Percentiles rank a stretch among this genome's conserved stretches.
These are phyloP conservation scores for Blastobotrys elegans DNA, from an alignment of 1,139 yeast species.

Conservation along the genomic window DNA sequence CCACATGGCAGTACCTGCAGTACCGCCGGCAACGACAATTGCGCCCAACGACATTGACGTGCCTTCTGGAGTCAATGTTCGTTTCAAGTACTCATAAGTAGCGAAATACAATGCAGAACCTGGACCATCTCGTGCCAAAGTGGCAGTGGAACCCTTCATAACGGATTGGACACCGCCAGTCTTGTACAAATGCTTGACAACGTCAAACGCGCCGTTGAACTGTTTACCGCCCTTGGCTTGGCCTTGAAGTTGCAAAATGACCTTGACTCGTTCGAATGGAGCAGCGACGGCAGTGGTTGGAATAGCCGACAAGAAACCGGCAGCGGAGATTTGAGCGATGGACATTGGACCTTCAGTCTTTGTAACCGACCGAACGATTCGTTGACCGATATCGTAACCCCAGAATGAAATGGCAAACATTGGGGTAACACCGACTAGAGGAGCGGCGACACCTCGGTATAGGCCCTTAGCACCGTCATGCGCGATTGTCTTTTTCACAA, in stretches of 20 bases:
- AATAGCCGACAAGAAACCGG: slow-evolving; percentile 93
- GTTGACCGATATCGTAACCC: slow-evolving; percentile 95
- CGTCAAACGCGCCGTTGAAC: slow-evolving; percentile 49
- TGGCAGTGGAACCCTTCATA: slow-evolving; percentile 87
- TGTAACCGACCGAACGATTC: slow-evolving; percentile 49
- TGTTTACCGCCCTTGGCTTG: slow-evolving; percentile 40
- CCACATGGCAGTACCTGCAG: slow-evolving; percentile 98
- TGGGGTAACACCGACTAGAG: slow-evolving; percentile 91
- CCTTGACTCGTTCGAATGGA: slow-evolving; percentile 94
- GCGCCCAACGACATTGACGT: slow-evolving; percentile 60
- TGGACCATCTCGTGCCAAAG: slow-evolving; percentile 95
- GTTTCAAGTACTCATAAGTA: slow-evolving; percentile 80
- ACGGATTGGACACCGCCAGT: slow-evolving; percentile 83
- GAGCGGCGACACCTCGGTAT: slow-evolving; percentile 85
- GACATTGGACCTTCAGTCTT: slow-evolving; percentile 45
- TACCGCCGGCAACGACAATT: slow-evolving; percentile 86
- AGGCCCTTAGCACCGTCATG: slow-evolving; percentile 74
- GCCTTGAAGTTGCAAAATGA: slow-evolving; percentile 79
- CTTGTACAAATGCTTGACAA: slow-evolving; percentile 63
- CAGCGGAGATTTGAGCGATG: slow-evolving; percentile 73
- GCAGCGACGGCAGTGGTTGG: slow-evolving; percentile 96
- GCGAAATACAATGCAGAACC: slow-evolving; percentile 98
- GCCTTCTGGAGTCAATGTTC: slow-evolving; percentile 50
- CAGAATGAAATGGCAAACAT: slow-evolving; percentile 98
- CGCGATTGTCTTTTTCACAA: slow-evolving; percentile 62